Percentiles rank a stretch among this genome's conserved stretches.
Conservation (phyloP, 176 grass and related monocot species). For the Otatea glauca region DNA sequence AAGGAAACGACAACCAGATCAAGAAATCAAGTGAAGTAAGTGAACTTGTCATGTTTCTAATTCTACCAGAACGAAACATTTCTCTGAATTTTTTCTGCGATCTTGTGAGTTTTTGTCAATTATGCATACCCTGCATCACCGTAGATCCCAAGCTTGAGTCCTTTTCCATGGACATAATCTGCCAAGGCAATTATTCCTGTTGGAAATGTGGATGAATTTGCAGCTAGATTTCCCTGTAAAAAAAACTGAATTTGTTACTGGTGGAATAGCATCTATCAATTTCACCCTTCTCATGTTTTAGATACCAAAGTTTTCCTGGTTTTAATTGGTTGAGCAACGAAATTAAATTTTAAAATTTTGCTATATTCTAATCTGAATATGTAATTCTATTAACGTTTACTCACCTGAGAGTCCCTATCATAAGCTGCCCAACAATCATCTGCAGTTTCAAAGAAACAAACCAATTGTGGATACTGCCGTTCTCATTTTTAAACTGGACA, state of each 20-base stretch:
- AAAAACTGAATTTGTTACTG: not conserved
- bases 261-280: not conserved
- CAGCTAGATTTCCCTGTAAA: slow-evolving; percentile 48
- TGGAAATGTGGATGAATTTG: slow-evolving; percentile 52
- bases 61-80: not conserved
- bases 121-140: slow-evolving; percentile 51
- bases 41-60: not conserved
- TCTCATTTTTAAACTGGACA: not conserved
- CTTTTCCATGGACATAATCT: slow-evolving; percentile 59
- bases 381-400: not conserved
- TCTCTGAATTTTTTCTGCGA: not conserved
- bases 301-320: not conserved
- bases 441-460: slow-evolving; percentile 28
- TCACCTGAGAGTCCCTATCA: slow-evolving; percentile 52
- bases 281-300: not conserved
- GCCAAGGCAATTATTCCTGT: slow-evolving; percentile 53
- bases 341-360: not conserved
- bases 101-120: not conserved
- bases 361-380: not conserved
- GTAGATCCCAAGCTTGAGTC: slow-evolving; percentile 57
- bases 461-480: not conserved
- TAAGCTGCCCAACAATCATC: slow-evolving; percentile 58
- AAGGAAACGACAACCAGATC: not conserved
- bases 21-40: not conserved
- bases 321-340: not conserved